Evolutionary conservation across 352 stramenopile species (phyloP).

Genomic region (Aphanomyces euteiches): DNA sequence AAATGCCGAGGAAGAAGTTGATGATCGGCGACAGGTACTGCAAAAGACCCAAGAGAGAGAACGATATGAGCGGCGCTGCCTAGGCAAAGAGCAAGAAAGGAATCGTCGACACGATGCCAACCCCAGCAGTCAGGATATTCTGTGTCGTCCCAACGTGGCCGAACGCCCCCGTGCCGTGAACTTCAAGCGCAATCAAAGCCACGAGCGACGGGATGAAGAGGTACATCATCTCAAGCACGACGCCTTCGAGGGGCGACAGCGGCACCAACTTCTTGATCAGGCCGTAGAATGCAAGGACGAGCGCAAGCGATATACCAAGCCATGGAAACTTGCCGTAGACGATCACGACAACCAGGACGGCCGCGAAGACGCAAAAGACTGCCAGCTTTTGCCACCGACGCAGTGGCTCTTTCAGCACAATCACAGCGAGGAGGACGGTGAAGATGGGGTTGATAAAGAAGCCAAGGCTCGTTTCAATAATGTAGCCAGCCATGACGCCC

Average conservation of each 20-base stretch:
- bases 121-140: neutral
- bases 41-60: constrained; percentile 17
- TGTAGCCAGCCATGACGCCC: neutral
- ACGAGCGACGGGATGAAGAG: constrained; percentile 7
- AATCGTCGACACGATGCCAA: neutral
- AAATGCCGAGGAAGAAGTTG: constrained; percentile 13
- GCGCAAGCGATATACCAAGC: neutral
- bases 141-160: neutral
- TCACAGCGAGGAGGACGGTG: constrained; percentile 5
- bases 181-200: neutral
- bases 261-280: constrained; percentile 8
- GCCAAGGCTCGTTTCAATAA: constrained; percentile 1
- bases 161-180: neutral
- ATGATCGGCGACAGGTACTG: constrained; percentile 22
- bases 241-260: neutral
- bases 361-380: neutral
- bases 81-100: constrained; percentile 9
- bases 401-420: constrained; percentile 13
- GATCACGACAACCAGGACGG: neutral
- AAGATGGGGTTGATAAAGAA: constrained; percentile 6
- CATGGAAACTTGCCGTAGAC: constrained; percentile 3
- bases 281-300: neutral
- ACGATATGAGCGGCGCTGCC: neutral
- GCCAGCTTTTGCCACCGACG: neutral
- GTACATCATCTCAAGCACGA: neutral